These are phyloP conservation scores for Cladosporium oxysporum DNA, from an alignment of 2,329 filamentous ascomycete genomes.

Conservation along the genomic window DNA sequence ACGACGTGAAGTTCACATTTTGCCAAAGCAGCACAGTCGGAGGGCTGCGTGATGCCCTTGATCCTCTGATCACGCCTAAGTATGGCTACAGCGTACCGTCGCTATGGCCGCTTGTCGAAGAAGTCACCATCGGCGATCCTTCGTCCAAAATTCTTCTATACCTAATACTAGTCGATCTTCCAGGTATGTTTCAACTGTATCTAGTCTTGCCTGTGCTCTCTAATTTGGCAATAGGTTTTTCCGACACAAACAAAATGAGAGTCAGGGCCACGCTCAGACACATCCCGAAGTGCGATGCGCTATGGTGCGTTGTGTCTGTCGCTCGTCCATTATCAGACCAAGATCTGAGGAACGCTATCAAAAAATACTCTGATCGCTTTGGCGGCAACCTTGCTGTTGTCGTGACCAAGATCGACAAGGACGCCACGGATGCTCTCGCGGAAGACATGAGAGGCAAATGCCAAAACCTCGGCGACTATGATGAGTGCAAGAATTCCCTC, in stretches of 20 bases:
- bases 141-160: slow-evolving; percentile 17
- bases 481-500: background rate
- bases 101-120: slow-evolving; percentile 24
- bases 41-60: background rate
- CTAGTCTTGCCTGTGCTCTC: too few species aligned
- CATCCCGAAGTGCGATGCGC: slow-evolving; percentile 20
- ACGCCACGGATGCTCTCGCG: background rate
- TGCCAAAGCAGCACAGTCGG: background rate
- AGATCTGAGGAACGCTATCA: background rate
- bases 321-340: slow-evolving; percentile 19
- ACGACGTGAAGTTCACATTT: background rate
- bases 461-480: background rate
- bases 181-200: slow-evolving; percentile 18
- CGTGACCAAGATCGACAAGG: background rate
- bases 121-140: slow-evolving; percentile 20
- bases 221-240: slow-evolving; percentile 10
- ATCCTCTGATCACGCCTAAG: slow-evolving; percentile 12
- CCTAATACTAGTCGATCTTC: slow-evolving; percentile 22
- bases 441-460: background rate
- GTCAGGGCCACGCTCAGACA: slow-evolving; percentile 11
- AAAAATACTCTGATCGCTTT: background rate
- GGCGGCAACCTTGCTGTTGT: background rate
- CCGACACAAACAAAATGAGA: slow-evolving; percentile 22
- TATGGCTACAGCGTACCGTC: slow-evolving; percentile 3
- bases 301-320: slow-evolving; percentile 22